phyloP scores from a whole-genome alignment of 768 basidiomycete genomes.

The Suillus hirtellus region DNA sequence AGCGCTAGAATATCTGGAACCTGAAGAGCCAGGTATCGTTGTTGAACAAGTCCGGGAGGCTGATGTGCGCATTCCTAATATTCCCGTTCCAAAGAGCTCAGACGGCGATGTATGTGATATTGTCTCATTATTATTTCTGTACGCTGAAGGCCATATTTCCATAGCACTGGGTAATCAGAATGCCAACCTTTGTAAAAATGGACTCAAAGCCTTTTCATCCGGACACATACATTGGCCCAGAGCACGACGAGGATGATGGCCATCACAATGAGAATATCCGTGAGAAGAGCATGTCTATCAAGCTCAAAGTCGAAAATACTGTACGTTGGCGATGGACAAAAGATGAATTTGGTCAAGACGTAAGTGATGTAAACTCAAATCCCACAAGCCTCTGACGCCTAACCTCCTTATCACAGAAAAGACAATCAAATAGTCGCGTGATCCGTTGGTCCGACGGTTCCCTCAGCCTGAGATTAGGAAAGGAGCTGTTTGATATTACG shows the following conservation, averaged over 20 bases:
- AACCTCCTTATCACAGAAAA: slow-evolving; percentile 47
- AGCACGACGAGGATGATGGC: slow-evolving; percentile 69
- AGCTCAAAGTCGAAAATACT: slow-evolving; percentile 90
- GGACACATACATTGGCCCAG: slow-evolving; percentile 80
- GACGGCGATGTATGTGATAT: slow-evolving; percentile 69
- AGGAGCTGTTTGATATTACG: slow-evolving; percentile 91
- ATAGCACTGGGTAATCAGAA: slow-evolving; percentile 84
- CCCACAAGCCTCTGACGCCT: slow-evolving; percentile 9
- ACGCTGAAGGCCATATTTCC: slow-evolving; percentile 11
- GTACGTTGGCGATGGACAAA: slow-evolving; percentile 94
- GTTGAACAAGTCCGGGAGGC: slow-evolving; percentile 63
- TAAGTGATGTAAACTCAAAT: slow-evolving; percentile 42
- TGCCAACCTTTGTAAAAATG: slow-evolving; percentile 92
- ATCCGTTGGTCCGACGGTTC: slow-evolving; percentile 97
- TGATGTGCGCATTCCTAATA: slow-evolving; percentile 80
- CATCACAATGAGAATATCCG: slow-evolving; percentile 59
- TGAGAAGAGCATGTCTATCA: slow-evolving; percentile 82
- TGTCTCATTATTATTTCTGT: slow-evolving; percentile 7
- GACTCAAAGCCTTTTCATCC: slow-evolving; percentile 90
- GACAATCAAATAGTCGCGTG: slow-evolving; percentile 88
- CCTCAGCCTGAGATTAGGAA: slow-evolving; percentile 86
- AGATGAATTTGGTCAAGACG: slow-evolving; percentile 72
- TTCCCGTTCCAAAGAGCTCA: slow-evolving; percentile 76
- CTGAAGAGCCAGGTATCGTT: slow-evolving; percentile 61
- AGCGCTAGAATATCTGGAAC: slow-evolving; percentile 81